Conservation (phyloP, 805 yeast species). For the Maudiozyma serrabonitensis region DNA sequence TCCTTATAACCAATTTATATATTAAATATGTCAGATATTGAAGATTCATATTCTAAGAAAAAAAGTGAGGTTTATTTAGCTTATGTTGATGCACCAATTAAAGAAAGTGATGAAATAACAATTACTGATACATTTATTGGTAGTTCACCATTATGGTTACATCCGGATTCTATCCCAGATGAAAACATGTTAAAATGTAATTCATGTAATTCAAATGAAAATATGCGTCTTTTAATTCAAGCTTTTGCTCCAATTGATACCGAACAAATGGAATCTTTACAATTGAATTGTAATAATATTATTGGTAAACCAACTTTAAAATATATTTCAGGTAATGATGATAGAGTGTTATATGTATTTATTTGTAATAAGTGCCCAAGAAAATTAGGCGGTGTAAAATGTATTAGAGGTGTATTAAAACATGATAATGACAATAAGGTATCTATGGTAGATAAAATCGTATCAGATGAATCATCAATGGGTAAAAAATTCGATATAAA, state of each 20-base stretch:
- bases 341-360: conserved; percentile 72
- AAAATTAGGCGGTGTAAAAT: conserved; percentile 60
- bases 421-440: conserved; percentile 40
- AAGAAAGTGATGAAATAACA: conserved; percentile 36
- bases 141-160: conserved; percentile 66
- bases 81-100: conserved; percentile 51
- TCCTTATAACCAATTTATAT: too few relatives aligned
- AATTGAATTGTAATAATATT: conserved; percentile 4
- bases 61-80: conserved; percentile 45
- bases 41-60: conserved; percentile 13
- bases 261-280: conserved; percentile 20
- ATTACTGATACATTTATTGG: conserved; percentile 73
- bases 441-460: conserved; percentile 36
- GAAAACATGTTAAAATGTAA: conserved; percentile 49
- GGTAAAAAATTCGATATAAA: conserved; percentile 34
- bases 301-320: conserved; percentile 8
- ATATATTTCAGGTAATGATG: conserved; percentile 47
- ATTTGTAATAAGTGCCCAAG: conserved; percentile 68
- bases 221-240: conserved; percentile 64
- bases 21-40: conserved; percentile 13
- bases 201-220: conserved; percentile 41
- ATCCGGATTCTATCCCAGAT: conserved; percentile 48
- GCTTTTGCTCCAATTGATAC: conserved; percentile 67
- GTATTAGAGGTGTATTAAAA: conserved; percentile 64
- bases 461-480: conserved; percentile 32